Base-by-base conservation (phyloP, 2,329 filamentous ascomycete genomes). In the Aspergillus costaricaensis region DNA sequence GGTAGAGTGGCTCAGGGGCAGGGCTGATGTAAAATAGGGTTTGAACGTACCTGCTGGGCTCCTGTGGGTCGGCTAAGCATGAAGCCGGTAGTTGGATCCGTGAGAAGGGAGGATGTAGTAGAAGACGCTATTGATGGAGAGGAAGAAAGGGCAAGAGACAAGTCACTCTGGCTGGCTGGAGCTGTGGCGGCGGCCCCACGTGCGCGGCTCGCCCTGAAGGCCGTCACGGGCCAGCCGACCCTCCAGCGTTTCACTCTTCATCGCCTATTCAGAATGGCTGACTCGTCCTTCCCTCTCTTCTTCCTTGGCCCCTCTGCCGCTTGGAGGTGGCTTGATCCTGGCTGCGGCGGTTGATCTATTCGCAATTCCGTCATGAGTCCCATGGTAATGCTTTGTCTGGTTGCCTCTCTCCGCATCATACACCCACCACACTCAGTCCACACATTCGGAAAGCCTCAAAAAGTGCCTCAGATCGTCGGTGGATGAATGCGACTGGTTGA, bases 1-100 rank as follows among this genome's bases (percentile, higher is more conserved):
- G 27, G 12, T 10, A 32, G 47, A 12, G 47, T 30, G 23, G 25
- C 25, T 50, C 43, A 44, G 53, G 36, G 53, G 36, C 53, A 55
- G 53, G 53, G 53, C 53, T 55, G 53, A 55, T 23, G 52, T 6
- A 43, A 21, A 39, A 39, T 32, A 55, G 17, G 30, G 39, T 53
- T 53, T 53, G 36, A 9, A 39, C 50, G 8, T 19, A 25, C 50
- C 50, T 19, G 38, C 27, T 23, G 14, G 23, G 7, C 10, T 44
- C 2, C 30, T 23, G 52, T 55, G 23, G 41, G 38, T 23, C 38
- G 12, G 23, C 2, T 9, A n/a, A 32, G 21, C 15, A 52, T 52
- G 9, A 15, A 44, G 12, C 7, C 15, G 4, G 47, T 50, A 23
- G 41, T 44, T 44, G 15, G 25, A 17, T 21, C 17, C 10, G 19